Percentiles rank a stretch among this genome's conserved stretches.
Conservation (phyloP, 441 rosid species). For the Populus hybrid region DNA sequence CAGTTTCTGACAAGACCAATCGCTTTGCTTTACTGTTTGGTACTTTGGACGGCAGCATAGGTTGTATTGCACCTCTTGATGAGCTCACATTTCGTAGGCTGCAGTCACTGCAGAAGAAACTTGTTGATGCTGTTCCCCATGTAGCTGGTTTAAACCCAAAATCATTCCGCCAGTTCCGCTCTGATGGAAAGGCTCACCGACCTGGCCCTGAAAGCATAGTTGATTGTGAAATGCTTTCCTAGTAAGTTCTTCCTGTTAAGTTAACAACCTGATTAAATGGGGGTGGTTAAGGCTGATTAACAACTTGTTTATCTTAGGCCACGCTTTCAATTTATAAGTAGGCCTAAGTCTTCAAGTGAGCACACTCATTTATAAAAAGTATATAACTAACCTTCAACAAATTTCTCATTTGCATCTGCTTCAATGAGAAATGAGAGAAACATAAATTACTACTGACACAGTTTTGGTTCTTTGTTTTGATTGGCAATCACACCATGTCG, state of each 20-base stretch:
- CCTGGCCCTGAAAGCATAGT: constrained; percentile 97
- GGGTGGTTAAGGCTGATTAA: neutral
- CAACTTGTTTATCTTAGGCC: neutral
- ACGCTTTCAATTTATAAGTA: neutral
- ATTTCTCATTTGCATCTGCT: neutral
- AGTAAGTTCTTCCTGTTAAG: constrained; percentile 47
- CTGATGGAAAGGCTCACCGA: constrained; percentile 83
- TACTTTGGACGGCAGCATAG: constrained; percentile 94
- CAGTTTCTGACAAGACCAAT: constrained; percentile 79
- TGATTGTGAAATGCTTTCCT: constrained; percentile 88
- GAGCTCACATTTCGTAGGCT: constrained; percentile 95
- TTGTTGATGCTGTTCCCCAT: constrained; percentile 90
- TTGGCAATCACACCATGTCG: neutral
- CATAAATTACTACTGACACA: neutral
- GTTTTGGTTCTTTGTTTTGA: neutral
- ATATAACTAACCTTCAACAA: neutral
- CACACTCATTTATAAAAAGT: neutral
- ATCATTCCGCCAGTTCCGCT: constrained; percentile 84
- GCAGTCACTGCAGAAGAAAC: constrained; percentile 89
- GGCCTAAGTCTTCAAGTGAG: neutral
- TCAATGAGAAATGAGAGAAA: neutral
- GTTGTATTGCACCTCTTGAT: constrained; percentile 94
- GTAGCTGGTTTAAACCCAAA: constrained; percentile 92
- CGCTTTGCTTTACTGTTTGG: constrained; percentile 89
- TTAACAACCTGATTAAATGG: neutral